Base-by-base conservation (phyloP, 768 basidiomycete genomes). In the Phallus indusiatus region DNA sequence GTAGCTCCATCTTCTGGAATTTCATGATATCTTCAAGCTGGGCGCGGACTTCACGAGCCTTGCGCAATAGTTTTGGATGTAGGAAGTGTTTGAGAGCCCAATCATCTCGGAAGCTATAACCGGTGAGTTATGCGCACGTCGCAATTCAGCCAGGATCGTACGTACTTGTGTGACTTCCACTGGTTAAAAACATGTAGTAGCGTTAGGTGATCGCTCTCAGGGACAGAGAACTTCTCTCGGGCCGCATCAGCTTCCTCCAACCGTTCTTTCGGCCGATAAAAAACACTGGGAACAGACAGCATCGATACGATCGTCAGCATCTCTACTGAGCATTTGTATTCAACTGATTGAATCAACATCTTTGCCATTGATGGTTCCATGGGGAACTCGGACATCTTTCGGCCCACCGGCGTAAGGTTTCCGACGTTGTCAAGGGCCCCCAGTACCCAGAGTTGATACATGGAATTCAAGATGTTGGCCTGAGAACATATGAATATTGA, bases 1-100 rank as follows among this genome's bases (percentile, higher is more conserved):
- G 81, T 20, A 92, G 72, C 52, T 89, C 90, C 88, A 98, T 91
- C 76, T 97, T 97, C 73, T 97, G 94, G 71, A 90, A 89, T 68
- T 96, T 95, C 94, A 97, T 97, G 71, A 99, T 98, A 67, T 99
- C 96, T 68, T 97, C 94, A 16, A 99, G 80, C 74, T 99, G 96
- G 2, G 81, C 82, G 33, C 96, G 84, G 37, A 99, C 96, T 75
- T 99, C 96, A 33, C 95, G 81, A 5, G 90, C 90, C 72, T 99
- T 99, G 47, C 95, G 79, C 36, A 99, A 79, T 46, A 97, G 78
- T 70, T 98, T 98, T 0, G 95, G 95, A 69, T 99, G 96, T 54
- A 98, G 70, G 76, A 98, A 99, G 70, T 99, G 96, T 48, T 90
- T 83, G 74, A 94, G 83, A 1, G 82, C 83, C 96, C 95, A 99